Percentiles rank a stretch among this genome's conserved stretches.
These are phyloP conservation scores for Cercospora sp. DNA, from an alignment of 2,329 filamentous ascomycete species.

Conservation along the genomic window DNA sequence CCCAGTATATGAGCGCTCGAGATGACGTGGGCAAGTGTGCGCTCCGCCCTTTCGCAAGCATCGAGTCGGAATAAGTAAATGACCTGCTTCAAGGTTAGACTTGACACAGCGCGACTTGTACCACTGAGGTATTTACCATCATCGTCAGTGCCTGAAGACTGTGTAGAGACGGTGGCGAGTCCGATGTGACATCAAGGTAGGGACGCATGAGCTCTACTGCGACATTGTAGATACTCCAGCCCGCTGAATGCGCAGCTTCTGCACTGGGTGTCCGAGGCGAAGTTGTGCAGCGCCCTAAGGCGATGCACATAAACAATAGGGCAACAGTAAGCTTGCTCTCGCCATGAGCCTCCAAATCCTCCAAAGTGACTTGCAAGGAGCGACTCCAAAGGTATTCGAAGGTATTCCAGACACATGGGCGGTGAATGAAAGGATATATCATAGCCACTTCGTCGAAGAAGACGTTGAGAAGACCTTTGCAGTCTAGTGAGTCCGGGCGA, in stretches of 20 bases:
- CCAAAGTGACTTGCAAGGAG: neutral
- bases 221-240: neutral
- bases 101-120: neutral
- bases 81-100: neutral
- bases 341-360: neutral
- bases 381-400: neutral
- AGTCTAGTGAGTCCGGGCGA: neutral
- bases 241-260: neutral
- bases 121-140: neutral
- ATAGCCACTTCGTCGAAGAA: neutral
- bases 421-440: neutral
- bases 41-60: neutral
- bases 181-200: neutral
- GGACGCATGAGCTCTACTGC: neutral
- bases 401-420: neutral
- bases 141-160: neutral
- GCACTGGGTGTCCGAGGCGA: neutral
- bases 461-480: neutral
- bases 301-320: neutral
- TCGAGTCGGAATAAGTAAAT: neutral
- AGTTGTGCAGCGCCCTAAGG: neutral
- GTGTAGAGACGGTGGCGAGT: neutral
- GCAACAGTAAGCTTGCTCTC: neutral
- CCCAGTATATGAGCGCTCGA: neutral
- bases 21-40: neutral